Base-by-base conservation (phyloP, 768 basidiomycete genomes). In the Ephemerocybe angulata region DNA sequence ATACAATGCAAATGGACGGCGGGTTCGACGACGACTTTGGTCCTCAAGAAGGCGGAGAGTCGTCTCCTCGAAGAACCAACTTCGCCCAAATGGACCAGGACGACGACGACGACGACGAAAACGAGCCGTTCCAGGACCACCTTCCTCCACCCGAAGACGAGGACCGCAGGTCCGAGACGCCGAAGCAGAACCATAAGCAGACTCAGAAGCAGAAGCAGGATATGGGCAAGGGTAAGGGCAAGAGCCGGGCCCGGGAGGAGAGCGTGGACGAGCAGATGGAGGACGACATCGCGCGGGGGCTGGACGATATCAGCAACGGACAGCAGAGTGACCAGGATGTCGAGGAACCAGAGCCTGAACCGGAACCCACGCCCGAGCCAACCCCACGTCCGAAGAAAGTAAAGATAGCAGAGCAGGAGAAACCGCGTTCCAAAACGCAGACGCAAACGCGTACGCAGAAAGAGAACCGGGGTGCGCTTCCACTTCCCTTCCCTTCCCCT, bases 71-170 rank as follows among this genome's bases (percentile, higher is more conserved):
- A n/a, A 69, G 69, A 47, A 69, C 70, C 10, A 82, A 72, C 57
- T 84, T 84, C 50, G 67, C 70, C 7, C 76, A 78, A 49, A 72
- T 81, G 63, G 77, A 76, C 55, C 75, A 76, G 41, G 79, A 77
- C 19, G 76, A 73, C 12, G 74, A 75, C 12, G 74, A 76, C 0
- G 75, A 77, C 1, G 76, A 77, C 21, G 70, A 66, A 21, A 61
- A 70, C 2, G 58, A 64, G 24, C 55, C 41, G 6, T 42, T 25
- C 25, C 13, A 17, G 22, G 52, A 59, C n/a, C n/a, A n/a, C n/a
- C n/a, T n/a, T n/a, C n/a, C n/a, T n/a, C n/a, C n/a, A n/a, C n/a
- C n/a, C n/a, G n/a, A n/a, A n/a, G n/a, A n/a, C n/a, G n/a, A n/a
- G n/a, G n/a, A n/a, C n/a, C n/a, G n/a, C n/a, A n/a, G 42, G 3